Evolutionary conservation across 768 basidiomycete genomes (phyloP).

Genomic region (Suillus spraguei): DNA sequence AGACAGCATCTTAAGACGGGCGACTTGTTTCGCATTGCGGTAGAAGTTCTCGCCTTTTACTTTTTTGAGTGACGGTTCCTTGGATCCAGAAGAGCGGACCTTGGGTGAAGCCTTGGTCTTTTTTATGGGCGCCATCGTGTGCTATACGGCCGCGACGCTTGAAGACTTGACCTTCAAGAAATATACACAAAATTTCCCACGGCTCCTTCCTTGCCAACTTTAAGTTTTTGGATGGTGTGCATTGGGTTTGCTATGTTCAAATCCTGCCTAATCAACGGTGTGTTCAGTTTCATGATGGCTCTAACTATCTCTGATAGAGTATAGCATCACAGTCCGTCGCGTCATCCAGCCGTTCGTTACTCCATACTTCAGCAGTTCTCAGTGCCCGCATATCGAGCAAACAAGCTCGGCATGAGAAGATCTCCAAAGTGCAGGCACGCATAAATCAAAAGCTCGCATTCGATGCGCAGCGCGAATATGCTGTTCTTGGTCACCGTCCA

Average conservation of each 20-base stretch:
- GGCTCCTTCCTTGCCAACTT: slow-evolving; percentile 18
- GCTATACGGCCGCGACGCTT: background rate
- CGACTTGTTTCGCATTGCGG: slow-evolving; percentile 89
- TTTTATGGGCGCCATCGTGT: slow-evolving; percentile 33
- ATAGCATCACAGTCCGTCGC: slow-evolving; percentile 42
- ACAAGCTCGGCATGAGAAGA: slow-evolving; percentile 41
- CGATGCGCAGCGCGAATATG: slow-evolving; percentile 53
- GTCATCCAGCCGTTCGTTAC: slow-evolving; percentile 40
- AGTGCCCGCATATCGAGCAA: slow-evolving; percentile 38
- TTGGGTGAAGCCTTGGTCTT: slow-evolving; percentile 35
- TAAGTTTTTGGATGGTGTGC: slow-evolving; percentile 6
- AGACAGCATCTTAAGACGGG: slow-evolving; percentile 87
- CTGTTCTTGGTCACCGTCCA: slow-evolving; percentile 73
- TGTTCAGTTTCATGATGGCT: slow-evolving; percentile 3
- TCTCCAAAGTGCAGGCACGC: slow-evolving; percentile 49
- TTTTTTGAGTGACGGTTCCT: slow-evolving; percentile 59
- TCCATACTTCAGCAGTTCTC: slow-evolving; percentile 52
- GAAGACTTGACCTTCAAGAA: slow-evolving; percentile 20
- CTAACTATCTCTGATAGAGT: slow-evolving; percentile 3
- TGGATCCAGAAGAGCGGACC: slow-evolving; percentile 45
- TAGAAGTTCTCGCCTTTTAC: slow-evolving; percentile 98
- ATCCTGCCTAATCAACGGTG: slow-evolving; percentile 25
- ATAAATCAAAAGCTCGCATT: slow-evolving; percentile 40
- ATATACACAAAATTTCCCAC: slow-evolving; percentile 39
- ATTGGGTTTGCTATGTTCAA: slow-evolving; percentile 28